Evolutionary conservation across 495 filamentous ascomycete species (phyloP).

Genomic region (Penicillium psychrofluorescens): DNA sequence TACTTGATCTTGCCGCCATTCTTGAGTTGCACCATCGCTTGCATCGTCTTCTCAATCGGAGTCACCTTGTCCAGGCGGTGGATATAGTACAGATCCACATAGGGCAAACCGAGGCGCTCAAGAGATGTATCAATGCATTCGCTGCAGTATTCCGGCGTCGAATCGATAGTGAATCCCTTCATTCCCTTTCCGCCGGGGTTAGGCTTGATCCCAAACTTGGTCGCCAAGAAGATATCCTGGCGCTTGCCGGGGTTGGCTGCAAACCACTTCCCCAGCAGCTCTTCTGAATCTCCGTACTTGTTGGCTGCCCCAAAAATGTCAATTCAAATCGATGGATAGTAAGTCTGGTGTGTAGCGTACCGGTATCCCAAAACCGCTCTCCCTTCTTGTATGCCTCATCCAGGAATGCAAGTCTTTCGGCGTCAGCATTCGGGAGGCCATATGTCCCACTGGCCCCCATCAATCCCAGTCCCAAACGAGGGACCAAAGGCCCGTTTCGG

Average conservation of each 20-base stretch:
- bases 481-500: conserved; percentile 45
- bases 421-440: conserved; percentile 27
- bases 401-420: conserved; percentile 33
- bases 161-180: conserved; percentile 22
- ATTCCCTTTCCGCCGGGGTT: conserved; percentile 1
- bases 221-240: conserved; percentile 50
- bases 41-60: conserved; percentile 59
- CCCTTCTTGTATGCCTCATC: conserved; percentile 46
- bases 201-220: conserved; percentile 45
- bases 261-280: conserved; percentile 51
- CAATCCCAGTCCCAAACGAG: conserved; percentile 47
- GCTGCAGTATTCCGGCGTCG: conserved; percentile 46
- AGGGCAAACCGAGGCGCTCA: conserved; percentile 40
- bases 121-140: conserved; percentile 44
- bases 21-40: conserved; percentile 41
- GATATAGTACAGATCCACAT: conserved; percentile 56
- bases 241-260: conserved; percentile 43
- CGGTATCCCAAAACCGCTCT: conserved; percentile 52
- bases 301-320: conserved; percentile 30
- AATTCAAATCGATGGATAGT: background rate
- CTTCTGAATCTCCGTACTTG: conserved; percentile 33
- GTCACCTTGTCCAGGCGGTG: conserved; percentile 38
- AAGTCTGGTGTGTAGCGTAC: conserved; percentile 1
- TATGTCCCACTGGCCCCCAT: conserved; percentile 49
- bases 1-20: conserved; percentile 51